phyloP scores from a whole-genome alignment of 1,284 basidiomycete genomes.

The Takashimella tepidaria region DNA sequence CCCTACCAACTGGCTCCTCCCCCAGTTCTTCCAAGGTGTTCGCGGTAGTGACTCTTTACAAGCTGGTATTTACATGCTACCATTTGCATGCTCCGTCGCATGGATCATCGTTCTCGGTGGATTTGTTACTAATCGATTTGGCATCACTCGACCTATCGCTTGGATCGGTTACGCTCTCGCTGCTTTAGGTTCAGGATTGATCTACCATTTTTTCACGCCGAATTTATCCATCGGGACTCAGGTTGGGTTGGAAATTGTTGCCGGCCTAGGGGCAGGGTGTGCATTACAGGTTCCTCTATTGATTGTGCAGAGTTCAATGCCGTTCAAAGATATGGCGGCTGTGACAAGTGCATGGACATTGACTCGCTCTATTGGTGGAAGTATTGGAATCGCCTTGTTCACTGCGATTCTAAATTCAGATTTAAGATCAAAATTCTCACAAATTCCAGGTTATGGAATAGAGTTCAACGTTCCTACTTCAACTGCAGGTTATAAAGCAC shows the following conservation, averaged over 20 bases:
- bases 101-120: constrained; percentile 27
- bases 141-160: constrained; percentile 35
- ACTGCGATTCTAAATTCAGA: constrained; percentile 40
- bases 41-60: constrained; percentile 20
- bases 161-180: constrained; percentile 39
- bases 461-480: constrained; percentile 30
- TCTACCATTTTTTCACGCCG: constrained; percentile 23
- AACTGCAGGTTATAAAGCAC: constrained; percentile 27
- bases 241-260: constrained; percentile 24
- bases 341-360: constrained; percentile 38
- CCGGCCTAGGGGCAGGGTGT: constrained; percentile 28
- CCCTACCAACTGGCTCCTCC: constrained; percentile 31
- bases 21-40: constrained; percentile 43
- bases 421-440: constrained; percentile 28
- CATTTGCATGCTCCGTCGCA: constrained; percentile 23
- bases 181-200: constrained; percentile 28
- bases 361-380: constrained; percentile 33
- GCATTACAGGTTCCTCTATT: constrained; percentile 33
- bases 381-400: constrained; percentile 28
- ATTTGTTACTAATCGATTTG: constrained; percentile 28
- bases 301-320: constrained; percentile 43
- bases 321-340: constrained; percentile 44
- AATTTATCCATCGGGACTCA: constrained; percentile 19
- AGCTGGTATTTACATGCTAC: constrained; percentile 28
- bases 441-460: constrained; percentile 33